A percentile compares a stretch with the other conserved stretches of the same genome.
These are phyloP conservation scores for Metarhizium guizhouense DNA, from an alignment of 2,329 filamentous ascomycete species.

Conservation along the genomic window DNA sequence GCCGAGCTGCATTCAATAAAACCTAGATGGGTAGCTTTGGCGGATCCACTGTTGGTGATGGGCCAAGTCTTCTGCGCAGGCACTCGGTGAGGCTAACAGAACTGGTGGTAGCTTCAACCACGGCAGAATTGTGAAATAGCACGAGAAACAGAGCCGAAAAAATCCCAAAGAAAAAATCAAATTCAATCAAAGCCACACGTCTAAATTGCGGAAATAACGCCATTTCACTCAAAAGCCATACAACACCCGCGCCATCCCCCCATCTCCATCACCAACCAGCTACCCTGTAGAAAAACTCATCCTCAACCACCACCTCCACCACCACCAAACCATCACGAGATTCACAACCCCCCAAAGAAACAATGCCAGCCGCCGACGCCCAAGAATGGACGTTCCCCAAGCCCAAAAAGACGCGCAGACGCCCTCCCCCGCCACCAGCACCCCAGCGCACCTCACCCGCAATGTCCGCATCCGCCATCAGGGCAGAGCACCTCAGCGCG, in stretches of 20 bases:
- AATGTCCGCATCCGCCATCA: slow-evolving; percentile 17
- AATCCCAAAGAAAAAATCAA: too few relatives aligned
- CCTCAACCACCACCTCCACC: neutral
- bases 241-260: neutral
- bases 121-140: too few relatives aligned
- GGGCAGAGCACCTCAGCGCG: slow-evolving; percentile 18
- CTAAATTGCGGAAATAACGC: too few relatives aligned
- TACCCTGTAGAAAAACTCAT: neutral
- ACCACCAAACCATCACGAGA: neutral
- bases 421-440: slow-evolving; percentile 3
- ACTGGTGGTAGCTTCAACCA: too few relatives aligned
- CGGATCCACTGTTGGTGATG: too few relatives aligned
- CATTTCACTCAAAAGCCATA: too few relatives aligned
- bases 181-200: too few relatives aligned
- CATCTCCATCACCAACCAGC: neutral
- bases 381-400: slow-evolving; percentile 18
- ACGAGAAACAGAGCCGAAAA: too few relatives aligned
- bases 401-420: slow-evolving; percentile 9
- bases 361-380: neutral
- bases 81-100: too few relatives aligned
- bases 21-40: too few relatives aligned
- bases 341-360: neutral
- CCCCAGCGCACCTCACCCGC: slow-evolving; percentile 4
- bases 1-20: neutral
- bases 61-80: too few relatives aligned